Evolutionary conservation across 305 asterid genomes (phyloP).

Genomic region (Fraxinus latifolia): DNA sequence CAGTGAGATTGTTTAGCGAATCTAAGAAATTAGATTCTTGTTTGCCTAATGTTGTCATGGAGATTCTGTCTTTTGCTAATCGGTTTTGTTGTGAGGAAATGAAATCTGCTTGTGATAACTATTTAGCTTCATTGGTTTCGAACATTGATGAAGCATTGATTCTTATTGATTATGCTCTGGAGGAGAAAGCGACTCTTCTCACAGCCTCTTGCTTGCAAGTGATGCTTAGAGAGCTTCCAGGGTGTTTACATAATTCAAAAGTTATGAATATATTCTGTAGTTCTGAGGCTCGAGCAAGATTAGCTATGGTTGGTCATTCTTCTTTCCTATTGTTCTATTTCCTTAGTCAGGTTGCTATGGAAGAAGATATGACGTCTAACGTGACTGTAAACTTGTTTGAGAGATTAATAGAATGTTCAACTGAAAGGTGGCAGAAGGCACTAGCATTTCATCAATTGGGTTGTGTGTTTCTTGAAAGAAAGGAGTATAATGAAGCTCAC

Average conservation of each 20-base stretch:
- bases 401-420: slow-evolving; percentile 54
- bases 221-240: slow-evolving; percentile 55
- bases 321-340: slow-evolving; percentile 53
- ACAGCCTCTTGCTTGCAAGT: slow-evolving; percentile 60
- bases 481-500: slow-evolving; percentile 45
- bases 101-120: slow-evolving; percentile 51
- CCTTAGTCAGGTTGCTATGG: slow-evolving; percentile 55
- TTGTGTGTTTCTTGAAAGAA: slow-evolving; percentile 46
- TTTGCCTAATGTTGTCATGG: slow-evolving; percentile 43
- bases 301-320: slow-evolving; percentile 45
- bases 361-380: slow-evolving; percentile 46
- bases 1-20: slow-evolving; percentile 41
- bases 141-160: slow-evolving; percentile 49
- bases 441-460: slow-evolving; percentile 51
- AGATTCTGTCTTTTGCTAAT: slow-evolving; percentile 53
- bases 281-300: slow-evolving; percentile 44
- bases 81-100: slow-evolving; percentile 58
- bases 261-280: slow-evolving; percentile 48
- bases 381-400: slow-evolving; percentile 44
- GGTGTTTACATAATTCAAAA: slow-evolving; percentile 40
- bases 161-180: slow-evolving; percentile 55
- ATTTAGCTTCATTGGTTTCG: slow-evolving; percentile 45
- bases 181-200: slow-evolving; percentile 48
- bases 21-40: slow-evolving; percentile 35
- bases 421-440: slow-evolving; percentile 48